These are phyloP conservation scores for Saitozyma sp. DNA, from an alignment of 768 basidiomycete genomes.

Conservation along the genomic window DNA sequence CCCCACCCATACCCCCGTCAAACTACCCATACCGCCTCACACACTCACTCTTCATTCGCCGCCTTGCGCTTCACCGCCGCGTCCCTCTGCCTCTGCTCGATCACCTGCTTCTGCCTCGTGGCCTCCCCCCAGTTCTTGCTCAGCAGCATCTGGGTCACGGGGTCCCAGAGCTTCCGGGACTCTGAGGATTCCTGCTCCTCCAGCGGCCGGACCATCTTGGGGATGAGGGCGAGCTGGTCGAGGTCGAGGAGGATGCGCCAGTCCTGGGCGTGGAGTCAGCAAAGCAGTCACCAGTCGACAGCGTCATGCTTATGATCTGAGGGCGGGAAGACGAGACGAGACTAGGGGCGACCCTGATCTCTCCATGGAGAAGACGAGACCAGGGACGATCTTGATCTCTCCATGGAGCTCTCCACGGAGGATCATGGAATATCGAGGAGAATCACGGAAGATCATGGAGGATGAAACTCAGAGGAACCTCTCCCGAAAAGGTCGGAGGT, in stretches of 20 bases:
- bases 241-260: constrained; percentile 75
- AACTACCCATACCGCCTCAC: constrained; percentile 61
- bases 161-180: constrained; percentile 83
- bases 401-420: too few relatives aligned
- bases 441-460: too few relatives aligned
- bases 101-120: constrained; percentile 82
- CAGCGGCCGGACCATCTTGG: constrained; percentile 81
- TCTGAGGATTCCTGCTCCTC: constrained; percentile 75
- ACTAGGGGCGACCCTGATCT: too few relatives aligned
- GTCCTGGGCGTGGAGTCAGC: constrained; percentile 55
- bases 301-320: neutral
- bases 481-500: neutral
- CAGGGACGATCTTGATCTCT: too few relatives aligned
- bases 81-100: constrained; percentile 90
- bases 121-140: constrained; percentile 88
- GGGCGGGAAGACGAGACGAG: neutral
- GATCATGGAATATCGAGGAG: too few relatives aligned
- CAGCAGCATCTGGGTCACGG: constrained; percentile 65
- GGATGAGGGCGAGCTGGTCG: constrained; percentile 66
- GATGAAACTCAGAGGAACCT: neutral
- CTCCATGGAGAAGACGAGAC: too few relatives aligned
- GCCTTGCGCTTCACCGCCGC: constrained; percentile 81
- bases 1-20: neutral
- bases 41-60: constrained; percentile 75
- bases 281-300: neutral